phyloP scores from a whole-genome alignment of 2,329 filamentous ascomycete species.

The Samsoniella hepiali region DNA sequence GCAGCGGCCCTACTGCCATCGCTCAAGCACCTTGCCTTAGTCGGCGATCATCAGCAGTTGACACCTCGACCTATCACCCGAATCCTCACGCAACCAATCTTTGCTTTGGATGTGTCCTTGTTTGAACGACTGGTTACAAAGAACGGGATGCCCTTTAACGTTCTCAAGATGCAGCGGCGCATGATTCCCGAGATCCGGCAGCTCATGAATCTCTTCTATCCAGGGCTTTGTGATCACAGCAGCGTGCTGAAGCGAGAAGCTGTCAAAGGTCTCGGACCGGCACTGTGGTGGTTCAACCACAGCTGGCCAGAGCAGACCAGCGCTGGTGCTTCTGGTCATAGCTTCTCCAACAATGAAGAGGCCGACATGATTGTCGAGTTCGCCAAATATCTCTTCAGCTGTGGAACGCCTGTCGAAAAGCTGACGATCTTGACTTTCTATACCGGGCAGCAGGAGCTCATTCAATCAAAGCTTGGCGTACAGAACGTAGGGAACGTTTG shows the following conservation, averaged over 20 bases:
- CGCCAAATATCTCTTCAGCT: constrained; percentile 67
- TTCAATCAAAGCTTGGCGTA: constrained; percentile 48
- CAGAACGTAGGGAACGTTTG: constrained; percentile 31
- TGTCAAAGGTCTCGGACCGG: constrained; percentile 39
- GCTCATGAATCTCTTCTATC: constrained; percentile 48
- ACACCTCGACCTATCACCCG: constrained; percentile 64
- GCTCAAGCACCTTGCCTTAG: constrained; percentile 52
- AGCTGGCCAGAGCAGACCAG: constrained; percentile 63
- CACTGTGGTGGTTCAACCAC: constrained; percentile 46
- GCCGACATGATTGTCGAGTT: constrained; percentile 74
- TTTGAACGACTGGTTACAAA: constrained; percentile 73
- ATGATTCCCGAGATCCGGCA: constrained; percentile 47
- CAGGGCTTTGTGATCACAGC: constrained; percentile 42
- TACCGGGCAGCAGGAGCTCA: constrained; percentile 70
- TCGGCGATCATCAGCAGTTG: constrained; percentile 80
- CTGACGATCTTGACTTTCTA: constrained; percentile 89
- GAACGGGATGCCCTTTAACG: constrained; percentile 58
- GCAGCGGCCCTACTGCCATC: constrained; percentile 49
- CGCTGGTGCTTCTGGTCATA: constrained; percentile 53
- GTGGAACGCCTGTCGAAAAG: constrained; percentile 54
- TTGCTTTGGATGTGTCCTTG: constrained; percentile 68
- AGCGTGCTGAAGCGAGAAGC: constrained; percentile 33
- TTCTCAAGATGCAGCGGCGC: constrained; percentile 64
- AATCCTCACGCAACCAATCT: constrained; percentile 58
- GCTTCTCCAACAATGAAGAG: constrained; percentile 65